Conservation (phyloP, 768 basidiomycete species). For the Harrya chromipes region DNA sequence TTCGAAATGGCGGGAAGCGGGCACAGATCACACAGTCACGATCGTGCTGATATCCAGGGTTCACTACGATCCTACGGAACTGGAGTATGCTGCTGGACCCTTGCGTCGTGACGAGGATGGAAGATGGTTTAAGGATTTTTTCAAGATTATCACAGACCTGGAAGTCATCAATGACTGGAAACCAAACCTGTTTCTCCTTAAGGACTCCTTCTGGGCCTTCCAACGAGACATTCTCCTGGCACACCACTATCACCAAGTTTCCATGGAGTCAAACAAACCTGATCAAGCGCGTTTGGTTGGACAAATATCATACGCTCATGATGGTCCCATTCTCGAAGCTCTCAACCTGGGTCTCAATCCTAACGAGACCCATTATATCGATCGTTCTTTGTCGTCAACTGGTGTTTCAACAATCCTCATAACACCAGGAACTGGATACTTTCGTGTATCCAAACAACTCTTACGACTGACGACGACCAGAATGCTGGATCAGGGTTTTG, state of each 20-base stretch:
- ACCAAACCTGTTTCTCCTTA: slow-evolving; percentile 79
- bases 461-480: slow-evolving; percentile 90
- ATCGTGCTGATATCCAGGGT: slow-evolving; percentile 94
- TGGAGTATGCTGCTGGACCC: slow-evolving; percentile 80
- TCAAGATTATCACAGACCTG: slow-evolving; percentile 91
- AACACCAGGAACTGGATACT: slow-evolving; percentile 93
- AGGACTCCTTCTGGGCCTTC: slow-evolving; percentile 87
- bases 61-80: slow-evolving; percentile 78
- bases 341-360: slow-evolving; percentile 91
- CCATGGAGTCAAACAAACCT: slow-evolving; percentile 42
- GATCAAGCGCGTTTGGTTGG: slow-evolving; percentile 71
- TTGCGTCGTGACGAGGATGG: slow-evolving; percentile 73
- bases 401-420: slow-evolving; percentile 81
- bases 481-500: slow-evolving; percentile 91
- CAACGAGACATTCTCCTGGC: slow-evolving; percentile 88
- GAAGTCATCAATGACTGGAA: slow-evolving; percentile 89
- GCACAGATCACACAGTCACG: slow-evolving; percentile 90
- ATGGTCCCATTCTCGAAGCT: slow-evolving; percentile 93
- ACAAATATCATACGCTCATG: slow-evolving; percentile 80
- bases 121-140: slow-evolving; percentile 92
- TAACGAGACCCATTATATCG: slow-evolving; percentile 92
- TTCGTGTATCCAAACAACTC: slow-evolving; percentile 86
- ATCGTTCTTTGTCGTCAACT: slow-evolving; percentile 88
- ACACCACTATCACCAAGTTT: slow-evolving; percentile 81
- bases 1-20: slow-evolving; percentile 74